Evolutionary conservation across 2,329 filamentous ascomycete genomes (phyloP).

Genomic region (Claviceps fusiformis): DNA sequence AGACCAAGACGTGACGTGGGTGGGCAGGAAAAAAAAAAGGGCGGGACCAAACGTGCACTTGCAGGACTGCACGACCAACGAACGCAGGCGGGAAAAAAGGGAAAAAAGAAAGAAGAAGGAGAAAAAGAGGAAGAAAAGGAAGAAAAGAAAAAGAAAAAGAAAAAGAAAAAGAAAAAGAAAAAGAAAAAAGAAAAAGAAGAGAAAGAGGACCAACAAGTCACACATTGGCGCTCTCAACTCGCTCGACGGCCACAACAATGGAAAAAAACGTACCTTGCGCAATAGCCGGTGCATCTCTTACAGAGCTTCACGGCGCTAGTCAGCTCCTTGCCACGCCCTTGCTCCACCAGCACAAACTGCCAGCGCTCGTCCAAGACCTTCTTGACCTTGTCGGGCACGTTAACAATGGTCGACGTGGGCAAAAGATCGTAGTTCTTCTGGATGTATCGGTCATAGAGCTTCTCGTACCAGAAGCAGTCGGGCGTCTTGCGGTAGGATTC

Average conservation of each 20-base stretch:
- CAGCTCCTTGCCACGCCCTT: constrained; percentile 84
- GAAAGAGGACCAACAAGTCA: background rate
- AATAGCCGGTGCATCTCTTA: constrained; percentile 84
- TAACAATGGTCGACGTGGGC: constrained; percentile 82
- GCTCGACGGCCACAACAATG: background rate
- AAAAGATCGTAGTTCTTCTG: constrained; percentile 97
- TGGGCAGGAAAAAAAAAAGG: background rate
- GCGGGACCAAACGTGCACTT: no score
- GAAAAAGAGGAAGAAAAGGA: background rate
- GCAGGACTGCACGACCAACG: no score
- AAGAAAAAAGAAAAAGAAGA: constrained; percentile 1
- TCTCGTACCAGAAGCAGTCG: constrained; percentile 93
- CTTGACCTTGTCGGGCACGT: constrained; percentile 89
- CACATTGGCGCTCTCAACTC: no score
- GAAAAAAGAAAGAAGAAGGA: background rate
- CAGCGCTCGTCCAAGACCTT: constrained; percentile 91
- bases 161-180: background rate
- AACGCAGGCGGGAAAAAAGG: background rate
- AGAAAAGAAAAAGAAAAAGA: background rate
- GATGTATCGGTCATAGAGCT: constrained; percentile 95
- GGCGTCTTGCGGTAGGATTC: constrained; percentile 73
- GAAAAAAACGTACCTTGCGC: constrained; percentile 55
- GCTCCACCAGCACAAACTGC: constrained; percentile 92
- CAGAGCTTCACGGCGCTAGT: constrained; percentile 93
- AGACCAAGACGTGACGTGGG: background rate